Percentiles rank a stretch among this genome's conserved stretches.
Conservation (phyloP, 331 rosid species). For the Arachis monticola region DNA sequence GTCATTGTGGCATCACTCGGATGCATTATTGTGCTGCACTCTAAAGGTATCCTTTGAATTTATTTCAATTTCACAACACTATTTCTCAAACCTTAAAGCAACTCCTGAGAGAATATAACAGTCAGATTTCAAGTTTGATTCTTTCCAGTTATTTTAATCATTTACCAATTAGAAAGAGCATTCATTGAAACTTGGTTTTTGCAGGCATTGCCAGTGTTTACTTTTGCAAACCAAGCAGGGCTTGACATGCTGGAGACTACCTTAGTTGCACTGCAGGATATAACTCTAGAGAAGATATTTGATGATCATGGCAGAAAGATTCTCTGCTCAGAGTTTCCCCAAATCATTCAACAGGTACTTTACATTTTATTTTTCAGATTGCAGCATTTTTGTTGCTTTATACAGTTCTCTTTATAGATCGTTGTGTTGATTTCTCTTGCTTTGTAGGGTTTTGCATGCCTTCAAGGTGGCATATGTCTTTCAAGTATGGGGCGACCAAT, state of each 20-base stretch:
- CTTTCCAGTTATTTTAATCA: not conserved
- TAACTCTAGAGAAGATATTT: slow-evolving; percentile 88
- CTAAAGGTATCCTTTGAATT: slow-evolving; percentile 64
- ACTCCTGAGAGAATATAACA: not conserved
- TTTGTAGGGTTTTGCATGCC: slow-evolving; percentile 89
- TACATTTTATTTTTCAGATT: not conserved
- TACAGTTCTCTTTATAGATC: not conserved
- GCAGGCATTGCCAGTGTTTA: slow-evolving; percentile 96
- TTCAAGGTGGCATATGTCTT: slow-evolving; percentile 95
- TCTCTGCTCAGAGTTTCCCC: slow-evolving; percentile 94
- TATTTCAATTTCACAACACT: slow-evolving; percentile 18
- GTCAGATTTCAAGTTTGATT: not conserved
- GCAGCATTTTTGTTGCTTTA: not conserved
- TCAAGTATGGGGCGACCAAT: slow-evolving; percentile 99
- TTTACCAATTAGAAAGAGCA: not conserved
- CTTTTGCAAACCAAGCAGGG: slow-evolving; percentile 99
- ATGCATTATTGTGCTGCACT: slow-evolving; percentile 95
- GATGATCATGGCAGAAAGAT: slow-evolving; percentile 95
- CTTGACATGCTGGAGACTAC: slow-evolving; percentile 99
- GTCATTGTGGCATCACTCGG: slow-evolving; percentile 97
- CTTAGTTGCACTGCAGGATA: slow-evolving; percentile 94
- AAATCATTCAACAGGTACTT: slow-evolving; percentile 95
- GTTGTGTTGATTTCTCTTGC: slow-evolving; percentile 1
- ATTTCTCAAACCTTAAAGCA: not conserved
- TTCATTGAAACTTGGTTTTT: slow-evolving; percentile 30